These are phyloP conservation scores for Dillenia turbinata DNA, from an alignment of 164 flowering plant species.

Conservation along the genomic window DNA sequence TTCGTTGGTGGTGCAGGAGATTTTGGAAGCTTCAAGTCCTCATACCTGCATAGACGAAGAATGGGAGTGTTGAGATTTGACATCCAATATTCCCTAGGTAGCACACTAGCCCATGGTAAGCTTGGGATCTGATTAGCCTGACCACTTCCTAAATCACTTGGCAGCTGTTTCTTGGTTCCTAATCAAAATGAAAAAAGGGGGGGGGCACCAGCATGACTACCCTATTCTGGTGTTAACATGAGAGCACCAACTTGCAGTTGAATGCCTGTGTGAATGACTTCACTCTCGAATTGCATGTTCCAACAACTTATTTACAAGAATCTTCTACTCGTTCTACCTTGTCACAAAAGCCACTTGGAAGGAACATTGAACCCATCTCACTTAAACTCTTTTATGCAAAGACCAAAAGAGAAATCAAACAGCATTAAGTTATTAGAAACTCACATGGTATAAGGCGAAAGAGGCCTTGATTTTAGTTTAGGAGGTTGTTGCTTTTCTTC, in stretches of 20 bases:
- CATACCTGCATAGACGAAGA: slow-evolving; percentile 47
- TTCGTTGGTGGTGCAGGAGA: slow-evolving; percentile 45
- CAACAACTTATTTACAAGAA: background rate
- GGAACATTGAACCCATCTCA: background rate
- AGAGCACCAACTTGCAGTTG: too few species aligned
- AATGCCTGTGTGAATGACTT: too few species aligned
- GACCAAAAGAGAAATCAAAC: background rate
- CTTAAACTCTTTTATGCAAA: background rate
- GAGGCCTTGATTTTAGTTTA: slow-evolving; percentile 33
- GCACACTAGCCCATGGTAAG: too few species aligned
- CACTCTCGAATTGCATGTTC: too few species aligned
- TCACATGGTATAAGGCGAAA: slow-evolving; percentile 65
- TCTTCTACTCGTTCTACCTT: background rate
- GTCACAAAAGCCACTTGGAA: background rate
- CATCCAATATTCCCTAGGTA: too few species aligned
- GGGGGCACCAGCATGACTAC: too few species aligned
- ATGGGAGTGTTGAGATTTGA: background rate
- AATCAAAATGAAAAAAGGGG: too few species aligned
- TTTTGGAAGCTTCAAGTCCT: slow-evolving; percentile 78
- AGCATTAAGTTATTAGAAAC: slow-evolving; percentile 1
- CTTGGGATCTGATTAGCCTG: too few species aligned
- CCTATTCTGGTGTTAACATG: too few species aligned
- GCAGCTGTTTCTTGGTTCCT: too few species aligned
- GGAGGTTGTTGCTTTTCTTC: slow-evolving; percentile 7
- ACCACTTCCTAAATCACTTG: too few species aligned